These are phyloP conservation scores for Copromyces sp. DNA, from an alignment of 495 filamentous ascomycete species.

Conservation along the genomic window DNA sequence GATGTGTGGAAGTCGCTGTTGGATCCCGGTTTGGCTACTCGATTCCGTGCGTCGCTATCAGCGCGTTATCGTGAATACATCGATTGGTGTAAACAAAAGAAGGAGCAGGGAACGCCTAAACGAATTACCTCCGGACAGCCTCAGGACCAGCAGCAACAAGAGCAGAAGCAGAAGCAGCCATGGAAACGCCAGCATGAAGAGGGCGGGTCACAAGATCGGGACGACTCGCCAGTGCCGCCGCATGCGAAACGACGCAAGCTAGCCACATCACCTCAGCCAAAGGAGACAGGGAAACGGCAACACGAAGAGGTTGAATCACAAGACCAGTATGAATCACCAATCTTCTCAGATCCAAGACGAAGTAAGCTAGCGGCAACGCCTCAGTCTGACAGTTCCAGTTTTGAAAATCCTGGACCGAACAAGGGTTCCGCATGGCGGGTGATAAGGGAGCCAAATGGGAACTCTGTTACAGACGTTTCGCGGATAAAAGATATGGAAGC, in stretches of 20 bases:
- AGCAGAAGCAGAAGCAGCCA: not conserved
- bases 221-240: not conserved
- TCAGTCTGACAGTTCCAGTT: not conserved
- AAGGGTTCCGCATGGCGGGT: not conserved
- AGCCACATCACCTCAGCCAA: not conserved
- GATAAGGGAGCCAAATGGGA: not conserved
- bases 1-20: not conserved
- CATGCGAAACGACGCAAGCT: not conserved
- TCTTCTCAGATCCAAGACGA: not conserved
- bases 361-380: not conserved
- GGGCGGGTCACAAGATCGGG: not conserved
- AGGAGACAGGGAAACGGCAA: not conserved
- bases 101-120: not conserved
- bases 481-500: not conserved
- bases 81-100: not conserved
- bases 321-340: not conserved
- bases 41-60: not conserved
- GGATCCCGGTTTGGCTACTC: not conserved
- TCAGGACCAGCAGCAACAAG: too few species aligned
- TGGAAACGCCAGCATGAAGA: not conserved
- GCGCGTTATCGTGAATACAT: not conserved
- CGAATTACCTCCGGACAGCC: not conserved
- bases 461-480: not conserved
- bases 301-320: not conserved
- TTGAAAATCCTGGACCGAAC: not conserved